Evolutionary conservation across 345 rosid genomes (phyloP), one percentile per base, ranked within the genome.

Genomic region (Sonneratia caseolaris): DNA sequence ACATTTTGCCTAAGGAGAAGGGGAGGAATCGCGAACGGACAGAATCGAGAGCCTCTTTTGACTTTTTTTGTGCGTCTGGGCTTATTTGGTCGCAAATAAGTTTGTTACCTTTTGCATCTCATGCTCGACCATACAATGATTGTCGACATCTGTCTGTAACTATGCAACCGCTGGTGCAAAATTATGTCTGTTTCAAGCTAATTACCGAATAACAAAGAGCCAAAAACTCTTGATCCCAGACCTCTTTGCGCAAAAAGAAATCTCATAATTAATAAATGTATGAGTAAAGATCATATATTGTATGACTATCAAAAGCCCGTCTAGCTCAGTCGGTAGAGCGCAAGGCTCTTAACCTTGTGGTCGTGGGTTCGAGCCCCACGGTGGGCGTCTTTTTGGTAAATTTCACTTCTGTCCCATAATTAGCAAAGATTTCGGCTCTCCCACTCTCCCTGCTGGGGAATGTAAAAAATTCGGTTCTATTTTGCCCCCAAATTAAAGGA

Each of bases 341-440:
- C 84, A 81, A 75, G 81, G 81, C 84, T 81, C 74, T 81, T 78
- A 81, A 81, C 81, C 79, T 78, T 81, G 77, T 81, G 81, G 81
- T 81, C 81, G 79, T 78, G 81, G 70, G 70, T 68, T 68, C 55
- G 56, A 68, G 55, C 70, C 70, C 70, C 70, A 68, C 70, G 70
- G 53, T 68, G 70, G 70, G 70, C 53, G 70, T 9, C 32, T 27
- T 40, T 40, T 40, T 4, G 7, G 43, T 0, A 40, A 40, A 40
- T 40, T 40, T 40, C 43, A 40, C 9, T 40, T 40, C 9, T 40
- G 43, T 8, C 43, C 43, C 43, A 27, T 27, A 27, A 27, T 27
- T 27, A 27, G 32, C 32, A 27, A 1, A 27, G 0, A 27, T 27
- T 27, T 27, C 32, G 32, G 32, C 32, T 27, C 32, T 1, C 32